These are phyloP conservation scores for Talaromyces sp. DNA, from an alignment of 2,329 filamentous ascomycete species.

Conservation along the genomic window DNA sequence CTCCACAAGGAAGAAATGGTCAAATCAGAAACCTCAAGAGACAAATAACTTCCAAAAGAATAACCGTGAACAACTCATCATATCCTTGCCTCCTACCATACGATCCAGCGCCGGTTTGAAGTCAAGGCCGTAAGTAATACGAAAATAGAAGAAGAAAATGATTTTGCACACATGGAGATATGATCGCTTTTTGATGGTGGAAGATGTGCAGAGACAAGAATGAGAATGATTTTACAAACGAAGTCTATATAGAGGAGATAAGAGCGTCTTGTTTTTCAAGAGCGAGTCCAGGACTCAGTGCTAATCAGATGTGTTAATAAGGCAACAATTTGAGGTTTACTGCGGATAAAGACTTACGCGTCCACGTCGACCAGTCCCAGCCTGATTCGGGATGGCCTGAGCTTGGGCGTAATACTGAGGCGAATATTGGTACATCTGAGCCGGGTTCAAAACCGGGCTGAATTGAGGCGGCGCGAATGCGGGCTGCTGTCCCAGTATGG, in stretches of 20 bases:
- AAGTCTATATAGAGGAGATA: neutral
- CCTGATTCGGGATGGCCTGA: constrained; percentile 43
- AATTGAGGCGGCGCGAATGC: constrained; percentile 46
- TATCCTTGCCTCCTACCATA: constrained; percentile 30
- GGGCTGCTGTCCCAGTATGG: constrained; percentile 48
- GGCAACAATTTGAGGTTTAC: neutral
- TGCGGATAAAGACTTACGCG: constrained; percentile 44
- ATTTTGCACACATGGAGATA: constrained; percentile 27
- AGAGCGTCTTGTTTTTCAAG: neutral
- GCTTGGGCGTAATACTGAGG: constrained; percentile 48
- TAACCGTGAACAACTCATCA: constrained; percentile 20
- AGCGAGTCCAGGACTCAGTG: neutral
- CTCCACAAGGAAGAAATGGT: neutral
- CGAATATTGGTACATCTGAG: constrained; percentile 53
- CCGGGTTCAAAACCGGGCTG: constrained; percentile 43
- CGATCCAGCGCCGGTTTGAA: constrained; percentile 42
- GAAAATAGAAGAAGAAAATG: constrained; percentile 21
- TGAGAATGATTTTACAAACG: constrained; percentile 9
- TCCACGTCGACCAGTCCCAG: constrained; percentile 52
- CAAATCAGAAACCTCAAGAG: neutral
- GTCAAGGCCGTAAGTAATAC: constrained; percentile 32
- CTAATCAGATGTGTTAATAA: neutral
- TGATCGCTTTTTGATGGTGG: constrained; percentile 31
- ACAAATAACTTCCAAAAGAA: constrained; percentile 6
- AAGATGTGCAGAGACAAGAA: constrained; percentile 17